phyloP scores from a whole-genome alignment of 2,329 filamentous ascomycete species.

The Penicillium griseofulvum region DNA sequence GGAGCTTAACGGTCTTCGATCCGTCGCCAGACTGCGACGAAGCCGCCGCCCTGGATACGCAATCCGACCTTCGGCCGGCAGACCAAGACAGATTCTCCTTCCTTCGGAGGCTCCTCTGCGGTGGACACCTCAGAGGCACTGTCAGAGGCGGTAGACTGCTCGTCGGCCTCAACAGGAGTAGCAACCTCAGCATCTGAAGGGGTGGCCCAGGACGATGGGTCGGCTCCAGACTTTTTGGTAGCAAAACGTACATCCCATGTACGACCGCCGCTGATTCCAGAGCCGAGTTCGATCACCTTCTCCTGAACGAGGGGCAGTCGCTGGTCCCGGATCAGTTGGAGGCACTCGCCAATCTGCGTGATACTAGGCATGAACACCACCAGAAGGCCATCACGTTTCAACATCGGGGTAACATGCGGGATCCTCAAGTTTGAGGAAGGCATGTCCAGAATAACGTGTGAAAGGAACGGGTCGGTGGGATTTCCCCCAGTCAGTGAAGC shows the following conservation, averaged over 20 bases:
- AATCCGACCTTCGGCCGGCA: constrained; percentile 53
- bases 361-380: constrained; percentile 74
- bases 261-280: constrained; percentile 47
- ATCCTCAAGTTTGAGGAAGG: constrained; percentile 58
- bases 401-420: constrained; percentile 47
- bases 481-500: constrained; percentile 14
- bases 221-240: constrained; percentile 36
- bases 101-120: constrained; percentile 17
- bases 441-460: constrained; percentile 71
- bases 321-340: constrained; percentile 54
- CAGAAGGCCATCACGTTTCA: constrained; percentile 64
- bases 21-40: constrained; percentile 51
- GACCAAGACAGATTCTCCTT: constrained; percentile 45
- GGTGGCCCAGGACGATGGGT: constrained; percentile 32
- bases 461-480: constrained; percentile 59
- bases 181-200: constrained; percentile 16
- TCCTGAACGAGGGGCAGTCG: constrained; percentile 54
- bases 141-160: constrained; percentile 4
- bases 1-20: constrained; percentile 33
- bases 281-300: constrained; percentile 46
- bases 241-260: constrained; percentile 48
- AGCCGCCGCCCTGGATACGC: constrained; percentile 50
- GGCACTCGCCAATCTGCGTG: constrained; percentile 69
- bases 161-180: constrained; percentile 12
- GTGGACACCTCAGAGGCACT: constrained; percentile 2